Conservation (phyloP, 148 eudicot genomes). For the Spergularia bocconei region DNA sequence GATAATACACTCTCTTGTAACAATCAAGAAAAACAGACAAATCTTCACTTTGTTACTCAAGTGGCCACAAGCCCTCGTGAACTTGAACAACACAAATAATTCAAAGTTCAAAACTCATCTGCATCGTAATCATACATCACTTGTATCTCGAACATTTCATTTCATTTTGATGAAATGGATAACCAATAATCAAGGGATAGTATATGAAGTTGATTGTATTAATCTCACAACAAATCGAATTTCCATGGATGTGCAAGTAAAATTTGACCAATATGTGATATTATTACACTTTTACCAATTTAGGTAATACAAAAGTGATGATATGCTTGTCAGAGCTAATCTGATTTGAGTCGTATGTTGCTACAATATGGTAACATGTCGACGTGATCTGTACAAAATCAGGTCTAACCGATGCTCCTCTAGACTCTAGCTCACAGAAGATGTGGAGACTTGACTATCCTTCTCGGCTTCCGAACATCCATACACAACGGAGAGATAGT, state of each 20-base stretch:
- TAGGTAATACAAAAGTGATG: constrained; percentile 8
- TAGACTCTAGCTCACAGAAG: constrained; percentile 12
- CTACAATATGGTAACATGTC: constrained; percentile 6
- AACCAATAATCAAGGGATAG: too few relatives aligned
- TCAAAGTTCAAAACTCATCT: too few relatives aligned
- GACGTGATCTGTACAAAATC: constrained; percentile 16
- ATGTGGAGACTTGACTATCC: constrained; percentile 26
- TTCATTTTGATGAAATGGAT: too few relatives aligned
- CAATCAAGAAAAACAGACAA: too few relatives aligned
- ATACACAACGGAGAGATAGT: constrained; percentile 73
- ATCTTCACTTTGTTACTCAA: too few relatives aligned
- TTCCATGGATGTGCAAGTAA: background rate
- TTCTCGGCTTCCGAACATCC: constrained; percentile 41
- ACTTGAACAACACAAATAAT: too few relatives aligned
- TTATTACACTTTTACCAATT: background rate
- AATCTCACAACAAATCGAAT: too few relatives aligned
- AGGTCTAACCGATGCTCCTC: background rate
- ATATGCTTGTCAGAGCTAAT: constrained; percentile 3
- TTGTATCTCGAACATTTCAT: too few relatives aligned
- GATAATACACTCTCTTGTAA: too few relatives aligned
- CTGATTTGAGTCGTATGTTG: background rate
- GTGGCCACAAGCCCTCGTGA: too few relatives aligned
- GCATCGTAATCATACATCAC: too few relatives aligned
- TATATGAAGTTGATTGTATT: too few relatives aligned
- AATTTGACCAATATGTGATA: background rate